Evolutionary conservation across 495 filamentous ascomycete genomes (phyloP).

Genomic region (Penicillium roqueforti): DNA sequence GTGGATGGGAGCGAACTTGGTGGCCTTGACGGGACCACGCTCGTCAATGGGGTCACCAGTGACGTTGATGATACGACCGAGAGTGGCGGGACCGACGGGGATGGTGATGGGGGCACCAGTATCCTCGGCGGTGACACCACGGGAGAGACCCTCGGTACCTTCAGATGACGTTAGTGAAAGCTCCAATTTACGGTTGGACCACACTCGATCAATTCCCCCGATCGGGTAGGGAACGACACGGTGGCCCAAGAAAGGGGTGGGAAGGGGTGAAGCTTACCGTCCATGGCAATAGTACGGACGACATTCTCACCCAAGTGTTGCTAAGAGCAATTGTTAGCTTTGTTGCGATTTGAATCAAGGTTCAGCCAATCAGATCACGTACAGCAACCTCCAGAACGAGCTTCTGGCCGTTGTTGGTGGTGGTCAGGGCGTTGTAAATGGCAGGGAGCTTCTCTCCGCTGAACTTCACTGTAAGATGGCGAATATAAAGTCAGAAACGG

Average conservation of each 20-base stretch:
- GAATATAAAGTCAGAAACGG: conserved; percentile 40
- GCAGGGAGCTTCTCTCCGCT: conserved; percentile 88
- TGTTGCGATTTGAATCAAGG: conserved; percentile 19
- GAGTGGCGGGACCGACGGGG: conserved; percentile 89
- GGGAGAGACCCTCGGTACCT: conserved; percentile 99
- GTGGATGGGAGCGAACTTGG: conserved; percentile 86
- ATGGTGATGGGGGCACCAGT: conserved; percentile 95
- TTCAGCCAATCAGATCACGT: conserved; percentile 45
- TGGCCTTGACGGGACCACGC: conserved; percentile 93
- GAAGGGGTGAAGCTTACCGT: conserved; percentile 64
- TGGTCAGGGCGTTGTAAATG: conserved; percentile 96
- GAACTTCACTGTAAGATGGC: conserved; percentile 71
- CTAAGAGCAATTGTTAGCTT: conserved; percentile 44
- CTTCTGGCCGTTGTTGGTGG: conserved; percentile 87
- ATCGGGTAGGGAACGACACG: conserved; percentile 22
- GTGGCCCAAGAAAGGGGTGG: conserved; percentile 19
- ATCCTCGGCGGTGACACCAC: conserved; percentile 78
- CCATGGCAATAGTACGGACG: conserved; percentile 99
- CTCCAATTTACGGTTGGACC: conserved; percentile 1
- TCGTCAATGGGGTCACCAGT: conserved; percentile 99
- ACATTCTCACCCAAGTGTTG: conserved; percentile 99
- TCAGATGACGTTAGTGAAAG: conserved; percentile 26
- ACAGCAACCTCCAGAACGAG: conserved; percentile 95
- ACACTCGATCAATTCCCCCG: conserved; percentile 20
- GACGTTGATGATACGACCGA: conserved; percentile 99